Percentiles rank a stretch among this genome's conserved stretches.
phyloP scores from a whole-genome alignment of 257 asterid species.

The Solanum raphanifolium region DNA sequence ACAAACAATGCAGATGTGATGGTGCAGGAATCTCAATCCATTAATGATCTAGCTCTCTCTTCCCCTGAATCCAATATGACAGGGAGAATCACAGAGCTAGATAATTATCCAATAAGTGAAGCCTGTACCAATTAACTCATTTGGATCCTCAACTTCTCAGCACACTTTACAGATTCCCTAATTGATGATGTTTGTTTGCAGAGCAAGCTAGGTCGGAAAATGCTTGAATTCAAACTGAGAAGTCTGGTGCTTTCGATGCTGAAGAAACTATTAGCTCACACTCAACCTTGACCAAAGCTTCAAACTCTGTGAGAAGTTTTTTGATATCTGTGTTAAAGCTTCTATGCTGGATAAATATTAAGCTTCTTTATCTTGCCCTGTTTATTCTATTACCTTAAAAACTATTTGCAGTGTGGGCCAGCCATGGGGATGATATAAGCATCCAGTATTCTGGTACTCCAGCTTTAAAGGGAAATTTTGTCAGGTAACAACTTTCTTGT shows the following conservation, averaged over 20 bases:
- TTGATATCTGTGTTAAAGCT: neutral
- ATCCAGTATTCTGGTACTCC: conserved; percentile 93
- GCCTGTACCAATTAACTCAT: neutral
- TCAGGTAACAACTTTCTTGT: conserved; percentile 46
- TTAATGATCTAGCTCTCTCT: conserved; percentile 30
- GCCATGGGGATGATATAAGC: conserved; percentile 91
- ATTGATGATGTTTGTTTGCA: conserved; percentile 11
- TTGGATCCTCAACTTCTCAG: neutral
- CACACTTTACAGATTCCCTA: neutral
- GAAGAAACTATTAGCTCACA: conserved; percentile 60
- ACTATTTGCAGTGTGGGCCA: conserved; percentile 79
- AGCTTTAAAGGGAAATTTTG: conserved; percentile 93
- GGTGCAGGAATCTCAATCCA: conserved; percentile 49
- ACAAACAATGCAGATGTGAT: conserved; percentile 69
- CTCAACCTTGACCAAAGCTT: conserved; percentile 51
- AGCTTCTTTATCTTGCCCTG: neutral
- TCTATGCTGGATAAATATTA: neutral
- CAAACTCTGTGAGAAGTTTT: conserved; percentile 42
- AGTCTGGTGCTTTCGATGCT: conserved; percentile 61
- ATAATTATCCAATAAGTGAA: conserved; percentile 29
- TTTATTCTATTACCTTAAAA: conserved; percentile 7
- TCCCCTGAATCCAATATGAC: conserved; percentile 27
- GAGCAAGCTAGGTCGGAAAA: conserved; percentile 91
- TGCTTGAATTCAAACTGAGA: conserved; percentile 83
- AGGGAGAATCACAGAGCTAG: conserved; percentile 30